These are phyloP conservation scores for Scenedesmus sp. DNA, from an alignment of 163 green algal genomes.

Conservation along the genomic window DNA sequence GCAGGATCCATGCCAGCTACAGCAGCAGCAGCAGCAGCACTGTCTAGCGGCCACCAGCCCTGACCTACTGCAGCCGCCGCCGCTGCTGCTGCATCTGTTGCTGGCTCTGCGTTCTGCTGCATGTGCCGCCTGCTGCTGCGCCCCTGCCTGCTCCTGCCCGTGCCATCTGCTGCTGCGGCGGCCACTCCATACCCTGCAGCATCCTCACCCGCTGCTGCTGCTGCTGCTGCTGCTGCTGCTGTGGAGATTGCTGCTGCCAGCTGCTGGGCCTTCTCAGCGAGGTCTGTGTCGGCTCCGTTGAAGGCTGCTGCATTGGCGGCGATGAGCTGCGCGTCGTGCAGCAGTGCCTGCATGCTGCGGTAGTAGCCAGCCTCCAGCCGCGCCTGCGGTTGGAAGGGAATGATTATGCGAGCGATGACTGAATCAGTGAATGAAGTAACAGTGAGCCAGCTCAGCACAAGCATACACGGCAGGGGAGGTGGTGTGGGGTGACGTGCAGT, in stretches of 20 bases:
- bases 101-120: not conserved
- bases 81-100: not conserved
- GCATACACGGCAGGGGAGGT: not conserved
- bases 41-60: not conserved
- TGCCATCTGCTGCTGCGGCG: not conserved
- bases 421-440: no score
- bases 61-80: not conserved
- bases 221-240: constrained; percentile 19
- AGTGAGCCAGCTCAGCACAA: no score
- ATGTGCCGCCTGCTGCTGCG: not conserved
- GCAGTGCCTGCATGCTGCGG: constrained; percentile 2
- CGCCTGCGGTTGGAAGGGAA: constrained; percentile 1
- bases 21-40: not conserved
- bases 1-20: no score
- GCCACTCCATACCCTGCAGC: not conserved
- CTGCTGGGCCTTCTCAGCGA: not conserved
- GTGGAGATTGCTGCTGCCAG: not conserved
- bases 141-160: not conserved
- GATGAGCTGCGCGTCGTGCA: constrained; percentile 35
- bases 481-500: not conserved
- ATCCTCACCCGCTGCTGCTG: not conserved
- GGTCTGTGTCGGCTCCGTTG: constrained; percentile 21
- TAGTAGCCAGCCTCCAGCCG: constrained; percentile 34
- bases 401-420: no score
- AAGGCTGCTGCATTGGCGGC: constrained; percentile 36